Percentiles rank a stretch among this genome's conserved stretches.
phyloP scores from a whole-genome alignment of 1,284 basidiomycete species.

The Leccinum huronense region DNA sequence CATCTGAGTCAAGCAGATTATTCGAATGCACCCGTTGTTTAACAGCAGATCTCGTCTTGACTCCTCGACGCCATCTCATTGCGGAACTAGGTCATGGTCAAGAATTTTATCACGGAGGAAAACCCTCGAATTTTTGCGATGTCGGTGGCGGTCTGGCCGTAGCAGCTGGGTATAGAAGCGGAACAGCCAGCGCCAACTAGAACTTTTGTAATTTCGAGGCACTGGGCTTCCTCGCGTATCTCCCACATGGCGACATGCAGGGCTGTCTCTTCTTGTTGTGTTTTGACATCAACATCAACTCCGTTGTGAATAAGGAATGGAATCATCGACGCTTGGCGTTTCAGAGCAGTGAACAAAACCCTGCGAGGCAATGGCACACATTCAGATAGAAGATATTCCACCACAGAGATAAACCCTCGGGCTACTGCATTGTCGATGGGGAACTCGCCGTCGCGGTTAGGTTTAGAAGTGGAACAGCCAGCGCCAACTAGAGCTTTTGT shows the following conservation, averaged over 20 bases:
- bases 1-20: too few species aligned
- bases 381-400: not conserved
- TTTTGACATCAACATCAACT: not conserved
- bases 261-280: not conserved
- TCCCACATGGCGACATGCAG: not conserved
- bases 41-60: too few species aligned
- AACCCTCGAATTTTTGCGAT: not conserved
- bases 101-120: not conserved
- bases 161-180: not conserved
- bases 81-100: not conserved
- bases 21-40: too few species aligned
- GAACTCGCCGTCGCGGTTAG: not conserved
- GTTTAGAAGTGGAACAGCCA: not conserved
- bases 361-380: not conserved
- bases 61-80: too few species aligned
- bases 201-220: not conserved
- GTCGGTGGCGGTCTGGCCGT: not conserved
- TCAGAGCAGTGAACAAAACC: not conserved
- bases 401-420: not conserved
- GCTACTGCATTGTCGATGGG: not conserved
- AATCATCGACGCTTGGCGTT: not conserved
- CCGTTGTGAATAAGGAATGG: not conserved
- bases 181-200: not conserved
- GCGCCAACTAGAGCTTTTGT: not conserved
- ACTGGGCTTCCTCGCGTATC: not conserved